Conservation (phyloP, 169 alveolate species). For the Eimeria necatrix region DNA sequence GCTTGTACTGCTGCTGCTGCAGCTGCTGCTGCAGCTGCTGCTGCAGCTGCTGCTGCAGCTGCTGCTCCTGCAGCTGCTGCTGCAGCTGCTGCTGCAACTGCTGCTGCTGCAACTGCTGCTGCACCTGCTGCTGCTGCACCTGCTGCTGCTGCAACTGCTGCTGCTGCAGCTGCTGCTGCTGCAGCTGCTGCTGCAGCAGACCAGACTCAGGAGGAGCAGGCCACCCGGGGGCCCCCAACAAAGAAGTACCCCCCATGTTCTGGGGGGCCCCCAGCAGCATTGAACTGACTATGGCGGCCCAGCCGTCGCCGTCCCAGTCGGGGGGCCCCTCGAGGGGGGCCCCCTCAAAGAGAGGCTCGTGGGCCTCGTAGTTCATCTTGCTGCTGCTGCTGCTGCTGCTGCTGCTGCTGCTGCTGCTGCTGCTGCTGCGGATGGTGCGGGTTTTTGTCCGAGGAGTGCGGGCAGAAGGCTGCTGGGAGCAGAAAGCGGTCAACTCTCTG, state of each 20-base stretch:
- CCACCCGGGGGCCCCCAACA: constrained; percentile 18
- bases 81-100: neutral
- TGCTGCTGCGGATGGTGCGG: constrained; percentile 18
- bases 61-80: too few species aligned
- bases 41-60: constrained; percentile 9
- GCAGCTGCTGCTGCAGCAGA: neutral
- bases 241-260: neutral
- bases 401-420: constrained; percentile 30
- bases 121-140: neutral
- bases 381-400: constrained; percentile 64
- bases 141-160: neutral
- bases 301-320: constrained; percentile 6
- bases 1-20: constrained; percentile 35
- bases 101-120: neutral
- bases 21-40: constrained; percentile 51
- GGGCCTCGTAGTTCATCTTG: constrained; percentile 27
- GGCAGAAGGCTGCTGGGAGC: too few species aligned
- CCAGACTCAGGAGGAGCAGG: neutral
- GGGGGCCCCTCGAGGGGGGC: neutral
- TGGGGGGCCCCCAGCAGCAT: constrained; percentile 29
- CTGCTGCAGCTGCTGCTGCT: neutral
- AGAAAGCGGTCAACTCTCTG: too few species aligned
- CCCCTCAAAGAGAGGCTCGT: neutral
- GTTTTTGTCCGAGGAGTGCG: too few species aligned
- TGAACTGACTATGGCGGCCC: constrained; percentile 7